Base-by-base conservation (phyloP, 176 grass and related monocot genomes). In the Triticum turgidum region DNA sequence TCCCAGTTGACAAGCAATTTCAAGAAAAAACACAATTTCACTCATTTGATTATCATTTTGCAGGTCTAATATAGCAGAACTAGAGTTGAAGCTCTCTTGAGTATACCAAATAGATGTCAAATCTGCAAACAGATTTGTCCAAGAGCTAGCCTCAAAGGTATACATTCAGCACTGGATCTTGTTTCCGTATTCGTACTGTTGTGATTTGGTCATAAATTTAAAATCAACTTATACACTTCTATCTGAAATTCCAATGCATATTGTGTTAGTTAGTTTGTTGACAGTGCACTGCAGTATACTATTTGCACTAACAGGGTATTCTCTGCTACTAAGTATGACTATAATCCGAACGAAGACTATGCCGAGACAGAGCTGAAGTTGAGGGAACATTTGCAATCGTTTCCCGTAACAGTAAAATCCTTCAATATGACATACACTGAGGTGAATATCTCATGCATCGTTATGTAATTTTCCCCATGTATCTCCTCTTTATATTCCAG, bases 341-440 rank as follows among this genome's bases (percentile, higher is more conserved):
- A 29, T 29, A 29, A 29, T 29, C 29, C 1, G 29, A 29, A 29
- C 1, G 29, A 29, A 29, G 29, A 29, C 29, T 29, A 29, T 29
- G 29, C 2, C 29, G 29, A 29, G 29, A 29, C 29, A 29, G 29
- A 29, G 29, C 29, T 29, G 29, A 29, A 29, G 29, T 29, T 29
- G 29, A 29, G 29, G 29, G 29, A 29, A 29, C 29, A 29, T 89
- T 88, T 96, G 85, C 88, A 96, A 75, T 92, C 82, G 4, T 96
- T 96, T 86, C 85, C 96, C 34, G 92, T 94, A 91, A 96, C 96
- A 0, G 96, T 92, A 82, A 98, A 91, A 87, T 91, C 90, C 61
- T 98, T 98, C 84, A 96, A 92, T 74, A 89, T 90, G 66, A 98
- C 94, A 80, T 96, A 98, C 80, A 96, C 93, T 17, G 94, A 98